Conservation (phyloP, 768 basidiomycete genomes). For the Podaxis pistillaris region DNA sequence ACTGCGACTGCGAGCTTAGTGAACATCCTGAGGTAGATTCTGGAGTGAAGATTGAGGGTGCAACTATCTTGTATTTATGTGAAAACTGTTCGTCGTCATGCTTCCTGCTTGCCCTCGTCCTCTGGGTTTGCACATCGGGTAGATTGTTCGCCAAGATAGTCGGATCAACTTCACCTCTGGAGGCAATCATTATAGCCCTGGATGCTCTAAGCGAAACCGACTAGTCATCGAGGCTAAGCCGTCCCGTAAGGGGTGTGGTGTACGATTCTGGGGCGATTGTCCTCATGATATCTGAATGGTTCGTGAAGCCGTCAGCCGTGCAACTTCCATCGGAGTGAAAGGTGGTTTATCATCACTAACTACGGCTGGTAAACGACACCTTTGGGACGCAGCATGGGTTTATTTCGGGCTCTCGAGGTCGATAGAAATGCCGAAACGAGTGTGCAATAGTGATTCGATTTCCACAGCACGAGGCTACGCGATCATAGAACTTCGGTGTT, state of each 20-base stretch:
- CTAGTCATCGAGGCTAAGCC: slow-evolving; percentile 7
- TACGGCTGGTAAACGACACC: neutral
- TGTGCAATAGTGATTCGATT: neutral
- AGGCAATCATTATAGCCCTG: neutral
- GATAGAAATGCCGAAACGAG: neutral
- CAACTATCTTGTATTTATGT: neutral
- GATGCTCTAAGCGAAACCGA: neutral
- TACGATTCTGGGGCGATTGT: neutral
- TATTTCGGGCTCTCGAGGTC: neutral
- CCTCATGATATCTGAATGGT: neutral
- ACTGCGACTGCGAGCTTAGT: slow-evolving; percentile 20
- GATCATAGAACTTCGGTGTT: neutral
- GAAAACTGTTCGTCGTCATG: neutral
- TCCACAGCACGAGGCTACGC: neutral
- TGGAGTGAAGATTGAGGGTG: neutral
- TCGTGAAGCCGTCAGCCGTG: neutral
- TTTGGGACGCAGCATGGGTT: neutral
- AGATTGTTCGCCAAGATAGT: neutral
- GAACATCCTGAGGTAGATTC: slow-evolving; percentile 20
- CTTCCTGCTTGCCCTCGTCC: neutral
- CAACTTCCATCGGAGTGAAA: neutral
- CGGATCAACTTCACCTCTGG: neutral
- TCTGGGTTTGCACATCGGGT: neutral
- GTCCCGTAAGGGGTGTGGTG: neutral
- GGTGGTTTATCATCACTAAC: neutral